These are phyloP conservation scores for Meyerozyma sp. DNA, from an alignment of 1,139 yeast species.

Conservation along the genomic window DNA sequence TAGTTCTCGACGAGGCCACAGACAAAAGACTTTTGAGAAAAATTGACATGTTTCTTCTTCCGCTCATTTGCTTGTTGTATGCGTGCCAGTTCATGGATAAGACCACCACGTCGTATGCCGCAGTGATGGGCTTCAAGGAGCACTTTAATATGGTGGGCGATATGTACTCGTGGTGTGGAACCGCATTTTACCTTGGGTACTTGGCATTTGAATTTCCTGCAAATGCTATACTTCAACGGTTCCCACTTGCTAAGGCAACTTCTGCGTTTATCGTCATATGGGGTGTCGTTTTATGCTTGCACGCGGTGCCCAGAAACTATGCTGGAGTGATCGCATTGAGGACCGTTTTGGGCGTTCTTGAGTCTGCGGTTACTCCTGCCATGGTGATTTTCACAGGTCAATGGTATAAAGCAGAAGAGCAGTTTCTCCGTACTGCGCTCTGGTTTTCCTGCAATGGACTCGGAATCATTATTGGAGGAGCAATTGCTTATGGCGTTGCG, in stretches of 20 bases:
- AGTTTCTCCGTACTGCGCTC: constrained; percentile 38
- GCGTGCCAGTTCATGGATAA: constrained; percentile 66
- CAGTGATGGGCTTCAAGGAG: constrained; percentile 51
- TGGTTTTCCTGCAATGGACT: constrained; percentile 51
- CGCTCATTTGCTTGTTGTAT: constrained; percentile 51
- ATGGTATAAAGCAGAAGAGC: constrained; percentile 50
- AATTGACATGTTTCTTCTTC: constrained; percentile 36
- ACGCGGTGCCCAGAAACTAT: constrained; percentile 31
- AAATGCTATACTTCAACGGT: constrained; percentile 33
- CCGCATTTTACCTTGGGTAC: constrained; percentile 52
- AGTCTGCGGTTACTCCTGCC: constrained; percentile 50
- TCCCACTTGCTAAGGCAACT: constrained; percentile 37
- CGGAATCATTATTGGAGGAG: constrained; percentile 49
- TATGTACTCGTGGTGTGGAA: constrained; percentile 53
- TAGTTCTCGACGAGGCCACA: constrained; percentile 5
- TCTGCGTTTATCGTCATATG: constrained; percentile 36
- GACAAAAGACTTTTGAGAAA: constrained; percentile 14
- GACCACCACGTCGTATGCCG: constrained; percentile 50
- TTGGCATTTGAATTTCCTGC: constrained; percentile 44
- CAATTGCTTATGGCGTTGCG: constrained; percentile 46
- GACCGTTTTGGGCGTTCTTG: constrained; percentile 50
- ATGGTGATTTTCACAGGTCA: constrained; percentile 49
- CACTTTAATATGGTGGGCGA: constrained; percentile 46
- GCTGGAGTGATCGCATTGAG: constrained; percentile 38
- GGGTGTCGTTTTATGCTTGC: constrained; percentile 41